Base-by-base conservation (phyloP, 805 yeast genomes). In the Candida ponderosae region DNA sequence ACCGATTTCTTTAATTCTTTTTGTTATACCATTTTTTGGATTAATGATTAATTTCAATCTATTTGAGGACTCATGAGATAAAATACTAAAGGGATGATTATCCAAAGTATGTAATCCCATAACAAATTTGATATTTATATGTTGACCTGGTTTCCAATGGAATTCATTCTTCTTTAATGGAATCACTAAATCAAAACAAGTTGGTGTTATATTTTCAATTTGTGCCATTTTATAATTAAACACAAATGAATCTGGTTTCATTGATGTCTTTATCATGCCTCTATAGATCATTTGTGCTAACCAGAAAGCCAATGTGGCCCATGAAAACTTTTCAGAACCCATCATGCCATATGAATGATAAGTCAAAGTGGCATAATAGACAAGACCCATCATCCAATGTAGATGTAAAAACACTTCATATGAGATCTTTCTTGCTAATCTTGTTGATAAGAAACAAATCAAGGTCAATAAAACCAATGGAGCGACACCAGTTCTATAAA, bases 41-140 rank as follows among this genome's bases (percentile, higher is more conserved):
- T 66, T 60, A 4, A 75, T 58, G 6, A 74, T 51, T 30, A 75
- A 58, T 44, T 63, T 67, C 54, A 74, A 48, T 11, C 27, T 24
- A 24, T 61, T 59, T 7, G 50, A 44, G 3, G 39, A 29, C 3
- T 47, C 47, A 15, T 44, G 53, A 4, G 70, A 64, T 20, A 68
- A 42, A 8, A 74, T 66, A 1, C 79, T 72, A 47, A 75, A 75
- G 11, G 81, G 81, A 53, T 75, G 81, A 43, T 66, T 72, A 41
- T 74, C 77, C 17, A 72, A 45, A 18, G 72, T 54, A 29, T 64
- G 57, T 14, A 60, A 43, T 2, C 71, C 75, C 3, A 59, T n/a
- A 17, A 50, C 56, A 39, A 71, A 69, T 45, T 79, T 60, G 17
- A 75, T 51, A 43, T 60, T 72, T 5, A 73, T 56, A 52, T 75